phyloP scores from a whole-genome alignment of 1,284 basidiomycete genomes.

The Volvariella surrecta region DNA sequence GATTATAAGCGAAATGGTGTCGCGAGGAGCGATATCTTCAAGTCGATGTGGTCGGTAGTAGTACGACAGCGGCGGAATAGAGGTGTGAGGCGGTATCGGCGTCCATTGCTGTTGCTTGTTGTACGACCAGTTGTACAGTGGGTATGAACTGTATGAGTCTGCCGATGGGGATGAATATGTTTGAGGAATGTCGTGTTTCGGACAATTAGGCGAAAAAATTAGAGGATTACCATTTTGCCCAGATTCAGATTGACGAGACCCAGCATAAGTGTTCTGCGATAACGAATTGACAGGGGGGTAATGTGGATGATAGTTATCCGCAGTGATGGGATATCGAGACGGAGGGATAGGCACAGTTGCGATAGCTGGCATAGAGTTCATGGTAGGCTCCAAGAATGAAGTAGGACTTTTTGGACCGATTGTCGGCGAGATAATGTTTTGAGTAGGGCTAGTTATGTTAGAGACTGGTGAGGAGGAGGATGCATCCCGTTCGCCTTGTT shows the following conservation, averaged over 20 bases:
- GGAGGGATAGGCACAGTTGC: slow-evolving; percentile 44
- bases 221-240: slow-evolving; percentile 23
- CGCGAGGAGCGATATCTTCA: slow-evolving; percentile 68
- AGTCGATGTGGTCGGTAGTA: slow-evolving; percentile 62
- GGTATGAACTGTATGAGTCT: slow-evolving; percentile 54
- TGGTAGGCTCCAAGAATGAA: slow-evolving; percentile 41
- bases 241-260: slow-evolving; percentile 20
- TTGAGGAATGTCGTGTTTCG: slow-evolving; percentile 35
- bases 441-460: slow-evolving; percentile 41
- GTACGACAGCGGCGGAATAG: slow-evolving; percentile 60
- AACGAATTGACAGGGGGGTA: slow-evolving; percentile 35
- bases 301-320: slow-evolving; percentile 54
- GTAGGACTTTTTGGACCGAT: slow-evolving; percentile 35
- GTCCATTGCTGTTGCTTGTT: slow-evolving; percentile 50
- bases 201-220: slow-evolving; percentile 18
- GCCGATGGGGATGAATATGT: slow-evolving; percentile 30
- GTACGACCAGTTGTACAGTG: slow-evolving; percentile 63
- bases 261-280: slow-evolving; percentile 27
- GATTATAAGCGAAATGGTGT: slow-evolving; percentile 72
- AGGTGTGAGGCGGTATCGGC: slow-evolving; percentile 34
- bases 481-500: slow-evolving; percentile 28
- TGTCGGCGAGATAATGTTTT: slow-evolving; percentile 37
- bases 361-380: slow-evolving; percentile 32
- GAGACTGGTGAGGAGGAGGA: slow-evolving; percentile 39
- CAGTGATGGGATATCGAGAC: slow-evolving; percentile 62